Evolutionary conservation across 2,329 filamentous ascomycete species (phyloP).

Genomic region (Dactylellina cionopaga): DNA sequence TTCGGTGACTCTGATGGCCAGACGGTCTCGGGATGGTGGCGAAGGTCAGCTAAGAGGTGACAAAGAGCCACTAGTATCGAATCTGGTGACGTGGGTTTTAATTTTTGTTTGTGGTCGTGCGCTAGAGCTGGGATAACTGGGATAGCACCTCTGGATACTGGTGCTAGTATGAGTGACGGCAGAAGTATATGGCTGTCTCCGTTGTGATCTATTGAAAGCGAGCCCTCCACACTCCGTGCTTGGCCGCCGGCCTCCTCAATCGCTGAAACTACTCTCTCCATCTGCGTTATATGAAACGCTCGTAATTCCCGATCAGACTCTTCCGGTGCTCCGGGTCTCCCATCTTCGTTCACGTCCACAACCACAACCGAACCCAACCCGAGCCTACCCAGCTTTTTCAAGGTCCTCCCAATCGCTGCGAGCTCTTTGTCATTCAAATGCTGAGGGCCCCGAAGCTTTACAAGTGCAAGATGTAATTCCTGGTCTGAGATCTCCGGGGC

Average conservation of each 20-base stretch:
- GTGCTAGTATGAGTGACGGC: constrained; percentile 68
- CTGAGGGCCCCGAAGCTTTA: constrained; percentile 73
- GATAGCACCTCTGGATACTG: constrained; percentile 74
- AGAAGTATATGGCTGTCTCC: constrained; percentile 61
- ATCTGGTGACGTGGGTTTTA: constrained; percentile 66
- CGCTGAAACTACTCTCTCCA: constrained; percentile 54
- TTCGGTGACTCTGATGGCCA: constrained; percentile 59
- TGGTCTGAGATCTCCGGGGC: constrained; percentile 56
- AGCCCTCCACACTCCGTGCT: constrained; percentile 54
- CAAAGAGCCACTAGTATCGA: constrained; percentile 81
- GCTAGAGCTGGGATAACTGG: constrained; percentile 75
- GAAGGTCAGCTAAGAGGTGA: constrained; percentile 72
- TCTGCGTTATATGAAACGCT: constrained; percentile 37
- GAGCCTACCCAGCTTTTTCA: constrained; percentile 82
- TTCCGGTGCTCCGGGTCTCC: constrained; percentile 40
- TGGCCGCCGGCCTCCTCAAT: constrained; percentile 53
- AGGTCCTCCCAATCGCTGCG: constrained; percentile 79
- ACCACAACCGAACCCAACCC: constrained; percentile 85
- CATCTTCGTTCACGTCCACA: constrained; percentile 70
- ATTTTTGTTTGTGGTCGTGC: constrained; percentile 64
- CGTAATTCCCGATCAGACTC: constrained; percentile 26
- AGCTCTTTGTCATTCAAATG: constrained; percentile 77
- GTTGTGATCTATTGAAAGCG: constrained; percentile 57
- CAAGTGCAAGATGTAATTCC: constrained; percentile 78
- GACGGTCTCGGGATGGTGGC: constrained; percentile 62